Base-by-base conservation (phyloP, 768 basidiomycete species). In the Galerina sulciceps region DNA sequence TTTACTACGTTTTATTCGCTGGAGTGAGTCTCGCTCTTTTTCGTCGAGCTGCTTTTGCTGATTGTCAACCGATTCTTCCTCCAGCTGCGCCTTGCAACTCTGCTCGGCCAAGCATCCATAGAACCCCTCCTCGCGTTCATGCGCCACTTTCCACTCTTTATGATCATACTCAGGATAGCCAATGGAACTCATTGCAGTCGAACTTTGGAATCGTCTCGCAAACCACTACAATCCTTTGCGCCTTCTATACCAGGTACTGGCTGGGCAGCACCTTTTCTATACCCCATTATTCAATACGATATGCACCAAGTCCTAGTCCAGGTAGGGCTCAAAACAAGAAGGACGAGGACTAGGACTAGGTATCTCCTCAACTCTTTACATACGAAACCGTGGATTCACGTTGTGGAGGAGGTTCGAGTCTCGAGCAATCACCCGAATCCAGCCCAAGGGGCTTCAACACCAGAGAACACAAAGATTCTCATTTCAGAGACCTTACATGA, bases 81-180 rank as follows among this genome's bases (percentile, higher is more conserved):
- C 22, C 43, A 75, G 74, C 53, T 69, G 6, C 72, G 72, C 26
- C 57, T 75, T 0, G 76, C 69, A 3, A 78, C 86, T 5, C 81
- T 93, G 10, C 61, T 83, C 1, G 59, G 86, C 2, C 85, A 93
- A 63, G 88, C 86, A 0, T 69, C 70, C 9, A 72, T 94, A 31
- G 87, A 91, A 63, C 85, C 84, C 0, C 71, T 81, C 2, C 76
- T 95, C 20, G 88, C n/a, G n/a, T n/a, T n/a, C n/a, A n/a, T n/a
- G n/a, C n/a, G n/a, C n/a, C n/a, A n/a, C n/a, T n/a, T n/a, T 86
- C 95, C 96, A 1, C 76, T 99, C 2, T 98, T 98, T 70, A 90
- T 89, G 0, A 70, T 98, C 26, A 86, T 96, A 82, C 70, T 98
- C 31, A 80, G 93, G 26, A 63, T 87, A 93, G 96, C 67, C 88